Percentiles rank a stretch among this genome's conserved stretches.
Evolutionary conservation across 192 early-diverging fungal species (phyloP).

Genomic region (Coemansia sp.): DNA sequence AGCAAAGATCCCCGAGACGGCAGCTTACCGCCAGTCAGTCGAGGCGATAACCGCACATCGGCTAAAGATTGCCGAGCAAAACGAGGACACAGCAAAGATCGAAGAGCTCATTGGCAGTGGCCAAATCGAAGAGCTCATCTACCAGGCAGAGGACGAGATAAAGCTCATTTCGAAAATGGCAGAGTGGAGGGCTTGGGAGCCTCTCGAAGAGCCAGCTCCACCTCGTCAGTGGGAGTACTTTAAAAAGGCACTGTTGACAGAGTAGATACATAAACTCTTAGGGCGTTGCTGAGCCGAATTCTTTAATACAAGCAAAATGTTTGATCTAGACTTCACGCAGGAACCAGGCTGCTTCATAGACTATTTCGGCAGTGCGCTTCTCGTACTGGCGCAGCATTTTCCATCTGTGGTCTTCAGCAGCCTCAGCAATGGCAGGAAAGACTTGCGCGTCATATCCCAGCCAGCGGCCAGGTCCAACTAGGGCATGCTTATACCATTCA

Average conservation of each 20-base stretch:
- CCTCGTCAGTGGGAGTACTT: conserved; percentile 84
- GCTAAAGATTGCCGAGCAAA: conserved; percentile 73
- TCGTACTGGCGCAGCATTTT: conserved; percentile 29
- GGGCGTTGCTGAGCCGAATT: no score
- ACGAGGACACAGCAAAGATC: conserved; percentile 74
- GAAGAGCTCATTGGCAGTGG: conserved; percentile 79
- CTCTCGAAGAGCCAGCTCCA: conserved; percentile 76
- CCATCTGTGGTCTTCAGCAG: conserved; percentile 46
- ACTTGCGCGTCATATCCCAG: conserved; percentile 57
- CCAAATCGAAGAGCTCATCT: conserved; percentile 92
- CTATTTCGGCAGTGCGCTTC: conserved; percentile 36
- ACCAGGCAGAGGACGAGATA: conserved; percentile 88
- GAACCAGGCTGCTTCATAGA: conserved; percentile 55
- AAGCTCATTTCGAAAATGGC: conserved; percentile 81
- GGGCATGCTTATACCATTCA: conserved; percentile 67
- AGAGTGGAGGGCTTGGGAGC: conserved; percentile 91
- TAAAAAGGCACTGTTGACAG: conserved; percentile 41
- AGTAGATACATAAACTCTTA: conserved; percentile 13
- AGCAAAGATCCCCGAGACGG: conserved; percentile 71
- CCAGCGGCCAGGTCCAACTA: conserved; percentile 64
- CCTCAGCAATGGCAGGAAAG: conserved; percentile 63
- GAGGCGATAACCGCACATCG: conserved; percentile 79
- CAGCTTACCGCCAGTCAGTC: conserved; percentile 83
- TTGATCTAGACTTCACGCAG: conserved; percentile 37
- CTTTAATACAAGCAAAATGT: neutral